Evolutionary conservation across 2,329 filamentous ascomycete genomes (phyloP).

Genomic region (Cercospora nicotianae): DNA sequence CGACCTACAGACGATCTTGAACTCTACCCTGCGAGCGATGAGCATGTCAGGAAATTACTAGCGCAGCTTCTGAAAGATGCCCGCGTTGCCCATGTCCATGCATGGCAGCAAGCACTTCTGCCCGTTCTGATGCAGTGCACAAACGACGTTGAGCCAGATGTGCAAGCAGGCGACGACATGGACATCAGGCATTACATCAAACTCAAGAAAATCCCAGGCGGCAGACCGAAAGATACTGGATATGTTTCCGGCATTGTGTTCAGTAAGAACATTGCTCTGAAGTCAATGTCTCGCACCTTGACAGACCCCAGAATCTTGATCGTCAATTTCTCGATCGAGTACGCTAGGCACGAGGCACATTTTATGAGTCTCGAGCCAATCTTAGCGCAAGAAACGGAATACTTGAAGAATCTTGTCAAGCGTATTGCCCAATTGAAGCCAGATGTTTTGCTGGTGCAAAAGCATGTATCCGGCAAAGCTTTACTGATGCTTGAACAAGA

Average conservation of each 20-base stretch:
- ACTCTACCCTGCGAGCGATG: slow-evolving; percentile 80
- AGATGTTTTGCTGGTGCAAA: slow-evolving; percentile 85
- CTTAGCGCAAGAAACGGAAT: slow-evolving; percentile 94
- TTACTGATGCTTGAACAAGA: slow-evolving; percentile 84
- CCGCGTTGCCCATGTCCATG: slow-evolving; percentile 67
- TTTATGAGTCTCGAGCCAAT: slow-evolving; percentile 98
- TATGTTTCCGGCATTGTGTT: slow-evolving; percentile 97
- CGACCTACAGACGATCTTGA: slow-evolving; percentile 55
- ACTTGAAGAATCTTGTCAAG: slow-evolving; percentile 84
- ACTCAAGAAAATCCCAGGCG: slow-evolving; percentile 91
- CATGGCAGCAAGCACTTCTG: slow-evolving; percentile 87
- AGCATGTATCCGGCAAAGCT: slow-evolving; percentile 87
- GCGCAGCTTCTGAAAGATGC: slow-evolving; percentile 79
- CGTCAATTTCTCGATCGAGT: slow-evolving; percentile 93
- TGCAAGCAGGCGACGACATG: slow-evolving; percentile 88
- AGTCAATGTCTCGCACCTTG: slow-evolving; percentile 91
- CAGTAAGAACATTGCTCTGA: slow-evolving; percentile 92
- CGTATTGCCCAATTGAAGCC: slow-evolving; percentile 84
- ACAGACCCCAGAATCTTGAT: slow-evolving; percentile 82
- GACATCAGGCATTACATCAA: slow-evolving; percentile 98
- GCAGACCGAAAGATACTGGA: slow-evolving; percentile 84
- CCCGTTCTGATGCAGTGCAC: slow-evolving; percentile 89
- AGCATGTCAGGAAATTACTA: slow-evolving; percentile 83
- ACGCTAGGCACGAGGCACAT: slow-evolving; percentile 86
- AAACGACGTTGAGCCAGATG: slow-evolving; percentile 91